These are phyloP conservation scores for Apiospora sp. DNA, from an alignment of 2,329 filamentous ascomycete genomes.

Conservation along the genomic window DNA sequence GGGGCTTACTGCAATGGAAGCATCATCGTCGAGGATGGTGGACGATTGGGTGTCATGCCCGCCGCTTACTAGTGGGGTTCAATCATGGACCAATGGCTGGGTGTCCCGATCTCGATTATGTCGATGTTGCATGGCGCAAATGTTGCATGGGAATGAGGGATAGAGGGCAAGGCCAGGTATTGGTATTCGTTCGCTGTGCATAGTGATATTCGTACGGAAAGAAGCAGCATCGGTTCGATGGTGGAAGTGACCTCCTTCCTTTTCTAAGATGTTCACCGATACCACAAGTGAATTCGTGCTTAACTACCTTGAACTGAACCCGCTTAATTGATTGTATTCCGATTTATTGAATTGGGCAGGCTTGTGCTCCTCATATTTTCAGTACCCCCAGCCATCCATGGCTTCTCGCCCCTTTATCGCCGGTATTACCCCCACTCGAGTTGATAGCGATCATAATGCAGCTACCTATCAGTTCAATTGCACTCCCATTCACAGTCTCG, in stretches of 20 bases:
- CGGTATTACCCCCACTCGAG: too few relatives aligned
- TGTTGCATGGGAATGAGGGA: neutral
- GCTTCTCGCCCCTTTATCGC: too few relatives aligned
- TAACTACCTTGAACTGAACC: too few relatives aligned
- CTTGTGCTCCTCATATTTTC: too few relatives aligned
- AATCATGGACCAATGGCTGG: neutral
- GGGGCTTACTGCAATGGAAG: constrained; percentile 41
- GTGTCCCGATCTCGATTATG: neutral
- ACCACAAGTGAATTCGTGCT: too few relatives aligned
- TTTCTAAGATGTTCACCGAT: neutral
- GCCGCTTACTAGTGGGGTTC: constrained; percentile 33
- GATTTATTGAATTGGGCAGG: too few relatives aligned
- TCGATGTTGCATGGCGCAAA: neutral
- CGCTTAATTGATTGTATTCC: too few relatives aligned
- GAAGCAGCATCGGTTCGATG: neutral
- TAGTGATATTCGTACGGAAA: too few relatives aligned
- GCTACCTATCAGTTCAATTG: too few relatives aligned
- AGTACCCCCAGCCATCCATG: too few relatives aligned
- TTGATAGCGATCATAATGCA: too few relatives aligned
- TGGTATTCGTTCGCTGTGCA: too few relatives aligned
- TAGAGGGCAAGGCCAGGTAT: neutral
- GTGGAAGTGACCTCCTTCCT: neutral
- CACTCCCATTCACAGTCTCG: neutral
- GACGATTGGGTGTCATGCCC: constrained; percentile 36
- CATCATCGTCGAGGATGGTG: constrained; percentile 40